Conservation (phyloP, 169 alveolate species). For the Pseudocohnilembus persalinus region DNA sequence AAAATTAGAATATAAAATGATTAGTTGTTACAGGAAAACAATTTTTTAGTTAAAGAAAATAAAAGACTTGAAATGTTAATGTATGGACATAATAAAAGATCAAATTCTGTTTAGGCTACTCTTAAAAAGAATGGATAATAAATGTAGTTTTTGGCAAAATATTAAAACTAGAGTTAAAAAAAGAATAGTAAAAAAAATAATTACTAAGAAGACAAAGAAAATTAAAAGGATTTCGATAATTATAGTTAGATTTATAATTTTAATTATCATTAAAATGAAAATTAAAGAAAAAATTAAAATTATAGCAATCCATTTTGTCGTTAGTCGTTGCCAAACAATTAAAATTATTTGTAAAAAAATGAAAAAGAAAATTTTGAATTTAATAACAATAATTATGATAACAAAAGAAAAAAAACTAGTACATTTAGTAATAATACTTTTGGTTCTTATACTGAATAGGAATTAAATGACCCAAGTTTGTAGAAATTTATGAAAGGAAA, state of each 20-base stretch:
- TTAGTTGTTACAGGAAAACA: neutral
- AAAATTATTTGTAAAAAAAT: no score
- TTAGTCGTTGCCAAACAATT: no score
- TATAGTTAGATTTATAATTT: no score
- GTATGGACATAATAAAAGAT: neutral
- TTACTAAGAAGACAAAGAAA: no score
- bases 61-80: neutral
- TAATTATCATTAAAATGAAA: no score
- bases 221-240: no score
- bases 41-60: neutral
- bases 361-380: neutral
- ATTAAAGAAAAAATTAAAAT: no score
- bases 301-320: no score
- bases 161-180: neutral
- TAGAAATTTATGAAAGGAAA: neutral
- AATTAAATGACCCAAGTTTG: neutral
- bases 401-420: no score
- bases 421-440: neutral
- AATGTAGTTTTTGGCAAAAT: neutral
- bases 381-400: neutral
- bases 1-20: neutral
- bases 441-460: neutral
- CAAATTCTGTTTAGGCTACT: neutral
- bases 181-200: neutral
- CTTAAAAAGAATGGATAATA: neutral